phyloP scores from a whole-genome alignment of 2,329 filamentous ascomycete genomes.

The Stachybotrys elegans region DNA sequence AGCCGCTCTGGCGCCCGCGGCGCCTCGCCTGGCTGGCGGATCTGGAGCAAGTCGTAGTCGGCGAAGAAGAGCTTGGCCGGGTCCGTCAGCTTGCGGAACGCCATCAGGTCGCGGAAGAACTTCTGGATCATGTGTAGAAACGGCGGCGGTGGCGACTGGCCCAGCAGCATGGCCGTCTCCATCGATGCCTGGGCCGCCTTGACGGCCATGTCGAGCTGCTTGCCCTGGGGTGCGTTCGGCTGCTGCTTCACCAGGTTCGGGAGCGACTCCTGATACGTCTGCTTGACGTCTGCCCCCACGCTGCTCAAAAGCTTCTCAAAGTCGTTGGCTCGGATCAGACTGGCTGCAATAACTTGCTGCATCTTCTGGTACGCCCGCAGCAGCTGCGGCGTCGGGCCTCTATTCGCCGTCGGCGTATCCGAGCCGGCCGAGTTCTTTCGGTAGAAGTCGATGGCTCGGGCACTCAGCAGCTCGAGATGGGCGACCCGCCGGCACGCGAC shows the following conservation, averaged over 20 bases:
- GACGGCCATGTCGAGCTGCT: slow-evolving; percentile 37
- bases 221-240: slow-evolving; percentile 35
- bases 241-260: slow-evolving; percentile 42
- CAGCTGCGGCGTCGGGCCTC: slow-evolving; percentile 45
- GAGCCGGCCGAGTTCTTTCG: slow-evolving; percentile 36
- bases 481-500: slow-evolving; percentile 61
- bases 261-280: slow-evolving; percentile 42
- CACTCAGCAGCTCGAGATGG: slow-evolving; percentile 48
- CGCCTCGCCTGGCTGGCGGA: too few species aligned
- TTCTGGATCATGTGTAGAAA: slow-evolving; percentile 58
- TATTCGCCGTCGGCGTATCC: slow-evolving; percentile 30
- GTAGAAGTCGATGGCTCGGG: slow-evolving; percentile 46
- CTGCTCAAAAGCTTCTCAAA: slow-evolving; percentile 57
- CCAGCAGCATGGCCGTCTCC: slow-evolving; percentile 50
- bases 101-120: slow-evolving; percentile 56
- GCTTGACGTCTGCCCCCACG: slow-evolving; percentile 44
- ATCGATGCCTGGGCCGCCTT: slow-evolving; percentile 43
- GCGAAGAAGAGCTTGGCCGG: slow-evolving; percentile 66
- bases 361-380: slow-evolving; percentile 52
- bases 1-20: slow-evolving; percentile 33
- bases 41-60: slow-evolving; percentile 64
- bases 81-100: slow-evolving; percentile 56
- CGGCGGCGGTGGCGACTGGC: slow-evolving; percentile 35
- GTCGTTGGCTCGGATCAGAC: slow-evolving; percentile 53
- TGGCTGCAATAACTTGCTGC: slow-evolving; percentile 43